Evolutionary conservation across 2,329 filamentous ascomycete genomes (phyloP).

Genomic region (Curvularia eragrostidis): DNA sequence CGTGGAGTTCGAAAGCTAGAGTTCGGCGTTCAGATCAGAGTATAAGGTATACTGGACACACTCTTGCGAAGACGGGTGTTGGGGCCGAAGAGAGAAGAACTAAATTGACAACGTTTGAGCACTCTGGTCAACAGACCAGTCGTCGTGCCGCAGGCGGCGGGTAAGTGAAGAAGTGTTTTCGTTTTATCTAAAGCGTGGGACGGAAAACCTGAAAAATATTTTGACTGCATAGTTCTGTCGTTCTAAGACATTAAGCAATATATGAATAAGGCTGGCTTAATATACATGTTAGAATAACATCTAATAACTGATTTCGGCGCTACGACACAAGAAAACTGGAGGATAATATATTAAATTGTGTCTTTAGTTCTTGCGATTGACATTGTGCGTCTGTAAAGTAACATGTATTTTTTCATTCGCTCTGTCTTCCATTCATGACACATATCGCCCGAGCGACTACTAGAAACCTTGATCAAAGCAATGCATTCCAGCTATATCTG

Average conservation of each 20-base stretch:
- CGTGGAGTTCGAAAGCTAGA: background rate
- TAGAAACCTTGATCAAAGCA: background rate
- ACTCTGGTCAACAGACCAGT: background rate
- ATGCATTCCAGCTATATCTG: background rate
- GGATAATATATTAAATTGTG: background rate
- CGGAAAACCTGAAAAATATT: background rate
- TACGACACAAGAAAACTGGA: background rate
- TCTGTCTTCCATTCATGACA: too few relatives aligned
- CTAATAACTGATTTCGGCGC: background rate
- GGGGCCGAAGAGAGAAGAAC: background rate
- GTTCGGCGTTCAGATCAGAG: background rate
- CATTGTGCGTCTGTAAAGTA: background rate
- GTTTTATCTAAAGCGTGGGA: background rate
- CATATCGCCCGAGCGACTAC: background rate
- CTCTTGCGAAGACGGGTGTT: background rate
- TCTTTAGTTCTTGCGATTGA: background rate
- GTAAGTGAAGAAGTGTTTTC: background rate
- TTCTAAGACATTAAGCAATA: background rate
- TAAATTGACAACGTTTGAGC: background rate
- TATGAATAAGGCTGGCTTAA: background rate
- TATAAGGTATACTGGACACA: background rate
- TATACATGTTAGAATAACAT: background rate
- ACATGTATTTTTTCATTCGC: too few relatives aligned
- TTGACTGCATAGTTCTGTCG: background rate
- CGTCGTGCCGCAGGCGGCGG: constrained; percentile 8